Percentiles rank a stretch among this genome's conserved stretches.
phyloP scores from a whole-genome alignment of 1,139 yeast species.

The Saccharomyces pastorianus region DNA sequence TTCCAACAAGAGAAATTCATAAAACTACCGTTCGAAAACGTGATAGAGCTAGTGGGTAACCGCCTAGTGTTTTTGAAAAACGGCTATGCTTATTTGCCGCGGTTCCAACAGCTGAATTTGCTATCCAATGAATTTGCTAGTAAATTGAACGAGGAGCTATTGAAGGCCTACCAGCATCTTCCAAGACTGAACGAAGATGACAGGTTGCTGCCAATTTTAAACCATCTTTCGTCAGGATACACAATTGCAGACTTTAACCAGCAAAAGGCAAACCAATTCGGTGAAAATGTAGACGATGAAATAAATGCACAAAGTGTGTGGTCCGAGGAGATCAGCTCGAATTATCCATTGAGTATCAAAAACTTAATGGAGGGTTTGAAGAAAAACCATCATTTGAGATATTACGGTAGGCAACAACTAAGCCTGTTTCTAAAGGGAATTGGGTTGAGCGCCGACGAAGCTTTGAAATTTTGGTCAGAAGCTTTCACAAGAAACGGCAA shows the following conservation, averaged over 20 bases:
- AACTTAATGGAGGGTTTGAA: slow-evolving; percentile 56
- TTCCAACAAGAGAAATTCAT: slow-evolving; percentile 57
- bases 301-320: slow-evolving; percentile 60
- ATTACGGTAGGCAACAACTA: slow-evolving; percentile 77
- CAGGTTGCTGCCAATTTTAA: slow-evolving; percentile 72
- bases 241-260: slow-evolving; percentile 45
- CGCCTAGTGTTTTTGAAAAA: slow-evolving; percentile 56
- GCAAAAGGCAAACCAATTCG: slow-evolving; percentile 26
- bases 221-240: slow-evolving; percentile 71
- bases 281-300: slow-evolving; percentile 33
- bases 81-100: slow-evolving; percentile 83
- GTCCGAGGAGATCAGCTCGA: slow-evolving; percentile 45
- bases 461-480: slow-evolving; percentile 73
- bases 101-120: slow-evolving; percentile 65
- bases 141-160: slow-evolving; percentile 46
- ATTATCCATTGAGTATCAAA: slow-evolving; percentile 79
- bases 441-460: slow-evolving; percentile 82
- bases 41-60: slow-evolving; percentile 61
- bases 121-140: slow-evolving; percentile 60
- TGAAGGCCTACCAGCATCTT: slow-evolving; percentile 65
- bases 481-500: slow-evolving; percentile 50
- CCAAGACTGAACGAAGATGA: slow-evolving; percentile 91
- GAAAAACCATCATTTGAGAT: slow-evolving; percentile 63
- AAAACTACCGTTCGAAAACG: slow-evolving; percentile 81
- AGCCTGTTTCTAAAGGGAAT: slow-evolving; percentile 80